Percentiles rank a stretch among this genome's conserved stretches.
Evolutionary conservation across 2,329 filamentous ascomycete species (phyloP).

Genomic region (Plenodomus biglobosus): DNA sequence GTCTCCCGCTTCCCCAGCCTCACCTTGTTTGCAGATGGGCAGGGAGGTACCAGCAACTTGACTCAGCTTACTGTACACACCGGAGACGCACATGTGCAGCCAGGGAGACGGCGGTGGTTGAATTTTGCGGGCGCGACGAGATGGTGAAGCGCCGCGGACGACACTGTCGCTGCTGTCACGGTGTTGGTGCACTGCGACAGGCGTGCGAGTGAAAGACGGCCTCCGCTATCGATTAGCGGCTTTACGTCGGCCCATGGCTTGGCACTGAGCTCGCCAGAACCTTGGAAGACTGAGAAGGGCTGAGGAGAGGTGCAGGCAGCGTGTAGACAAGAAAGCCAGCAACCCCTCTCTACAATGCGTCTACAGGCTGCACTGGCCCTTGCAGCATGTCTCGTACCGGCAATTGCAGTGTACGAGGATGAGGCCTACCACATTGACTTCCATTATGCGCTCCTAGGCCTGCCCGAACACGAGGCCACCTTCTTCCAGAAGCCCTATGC

Average conservation of each 20-base stretch:
- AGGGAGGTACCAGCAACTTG: not conserved
- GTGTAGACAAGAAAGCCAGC: constrained; percentile 3
- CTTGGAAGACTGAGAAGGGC: too few relatives aligned
- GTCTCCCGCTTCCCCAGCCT: constrained; percentile 10
- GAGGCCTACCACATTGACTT: constrained; percentile 92
- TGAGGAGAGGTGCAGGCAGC: constrained; percentile 4
- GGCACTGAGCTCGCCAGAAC: constrained; percentile 9
- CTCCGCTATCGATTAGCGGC: not conserved
- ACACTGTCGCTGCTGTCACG: too few relatives aligned
- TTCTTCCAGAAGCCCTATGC: constrained; percentile 90
- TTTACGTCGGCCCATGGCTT: constrained; percentile 3
- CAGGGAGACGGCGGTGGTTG: not conserved
- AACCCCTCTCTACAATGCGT: constrained; percentile 38
- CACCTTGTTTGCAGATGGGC: not conserved
- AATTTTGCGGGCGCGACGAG: not conserved
- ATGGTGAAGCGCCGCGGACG: not conserved
- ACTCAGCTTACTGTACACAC: not conserved
- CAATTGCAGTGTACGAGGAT: constrained; percentile 77
- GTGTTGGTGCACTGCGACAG: not conserved
- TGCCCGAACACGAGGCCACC: constrained; percentile 78
- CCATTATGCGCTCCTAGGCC: constrained; percentile 84
- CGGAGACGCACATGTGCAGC: not conserved
- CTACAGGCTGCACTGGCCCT: constrained; percentile 39
- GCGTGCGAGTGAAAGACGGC: not conserved
- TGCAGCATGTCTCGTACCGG: constrained; percentile 51